These are phyloP conservation scores for Dactylellina sp. DNA, from an alignment of 2,329 filamentous ascomycete genomes.

Conservation along the genomic window DNA sequence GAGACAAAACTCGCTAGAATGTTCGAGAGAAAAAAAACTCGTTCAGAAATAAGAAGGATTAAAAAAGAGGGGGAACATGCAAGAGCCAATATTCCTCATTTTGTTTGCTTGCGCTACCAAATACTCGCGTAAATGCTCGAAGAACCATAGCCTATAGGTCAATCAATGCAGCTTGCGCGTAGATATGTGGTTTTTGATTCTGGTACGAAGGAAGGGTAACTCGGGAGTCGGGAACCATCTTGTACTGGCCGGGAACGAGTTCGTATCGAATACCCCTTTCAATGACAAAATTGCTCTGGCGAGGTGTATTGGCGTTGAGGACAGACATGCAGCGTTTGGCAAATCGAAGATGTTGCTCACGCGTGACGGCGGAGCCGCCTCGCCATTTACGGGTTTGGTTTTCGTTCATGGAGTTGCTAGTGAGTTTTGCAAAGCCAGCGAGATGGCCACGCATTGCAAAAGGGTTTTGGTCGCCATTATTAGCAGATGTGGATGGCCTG, in stretches of 20 bases:
- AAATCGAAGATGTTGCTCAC: slow-evolving; percentile 60
- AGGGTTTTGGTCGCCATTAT: slow-evolving; percentile 21
- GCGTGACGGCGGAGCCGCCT: slow-evolving; percentile 56
- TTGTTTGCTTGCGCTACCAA: not conserved
- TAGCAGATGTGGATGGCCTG: slow-evolving; percentile 52
- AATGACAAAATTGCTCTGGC: slow-evolving; percentile 60
- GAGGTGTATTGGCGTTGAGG: slow-evolving; percentile 59
- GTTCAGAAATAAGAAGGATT: not conserved
- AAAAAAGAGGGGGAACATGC: not conserved
- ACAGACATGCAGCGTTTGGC: slow-evolving; percentile 60
- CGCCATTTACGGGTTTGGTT: slow-evolving; percentile 59
- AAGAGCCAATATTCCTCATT: not conserved
- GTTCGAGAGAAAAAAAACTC: slow-evolving; percentile 4
- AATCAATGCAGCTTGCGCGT: slow-evolving; percentile 49
- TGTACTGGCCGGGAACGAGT: slow-evolving; percentile 58
- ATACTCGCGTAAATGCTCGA: not conserved
- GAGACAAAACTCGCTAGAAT: slow-evolving; percentile 41
- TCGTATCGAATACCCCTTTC: slow-evolving; percentile 59
- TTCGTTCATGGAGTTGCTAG: slow-evolving; percentile 31
- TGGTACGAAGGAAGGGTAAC: slow-evolving; percentile 49
- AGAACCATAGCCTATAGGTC: slow-evolving; percentile 41
- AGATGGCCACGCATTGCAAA: slow-evolving; percentile 43
- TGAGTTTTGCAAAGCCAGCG: slow-evolving; percentile 36
- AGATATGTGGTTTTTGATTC: slow-evolving; percentile 48
- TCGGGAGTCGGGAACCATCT: slow-evolving; percentile 57